phyloP scores from a whole-genome alignment of 176 grass and related monocot species.

The Hyparrhenia diplandra region DNA sequence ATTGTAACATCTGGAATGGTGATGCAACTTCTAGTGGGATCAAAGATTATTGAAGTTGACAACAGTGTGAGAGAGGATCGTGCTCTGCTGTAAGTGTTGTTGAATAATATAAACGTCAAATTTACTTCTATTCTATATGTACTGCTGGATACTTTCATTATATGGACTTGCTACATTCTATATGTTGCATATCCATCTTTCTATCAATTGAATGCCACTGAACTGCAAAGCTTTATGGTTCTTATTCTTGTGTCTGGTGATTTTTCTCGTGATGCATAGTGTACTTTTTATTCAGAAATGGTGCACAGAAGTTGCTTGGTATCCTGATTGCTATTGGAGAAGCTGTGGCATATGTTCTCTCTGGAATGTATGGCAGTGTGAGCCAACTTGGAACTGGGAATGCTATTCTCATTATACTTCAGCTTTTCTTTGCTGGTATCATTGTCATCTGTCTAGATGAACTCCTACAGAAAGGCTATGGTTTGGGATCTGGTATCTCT shows the following conservation, averaged over 20 bases:
- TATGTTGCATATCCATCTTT: not conserved
- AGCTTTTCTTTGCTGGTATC: slow-evolving; percentile 98
- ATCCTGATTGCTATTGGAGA: slow-evolving; percentile 86
- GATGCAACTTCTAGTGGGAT: slow-evolving; percentile 67
- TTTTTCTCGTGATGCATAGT: not conserved
- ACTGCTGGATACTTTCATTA: not conserved
- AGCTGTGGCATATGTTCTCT: slow-evolving; percentile 91
- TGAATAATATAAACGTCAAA: not conserved
- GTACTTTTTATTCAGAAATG: slow-evolving; percentile 55
- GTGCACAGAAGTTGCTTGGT: slow-evolving; percentile 87
- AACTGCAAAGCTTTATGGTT: not conserved
- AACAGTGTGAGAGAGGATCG: slow-evolving; percentile 76
- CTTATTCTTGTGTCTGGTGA: not conserved
- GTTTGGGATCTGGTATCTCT: slow-evolving; percentile 92
- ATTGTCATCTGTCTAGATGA: slow-evolving; percentile 96
- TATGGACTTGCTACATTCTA: not conserved
- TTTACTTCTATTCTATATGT: not conserved
- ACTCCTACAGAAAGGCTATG: slow-evolving; percentile 95
- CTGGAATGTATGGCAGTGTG: slow-evolving; percentile 95
- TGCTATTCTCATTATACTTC: slow-evolving; percentile 95
- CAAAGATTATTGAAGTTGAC: slow-evolving; percentile 83
- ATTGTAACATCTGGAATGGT: slow-evolving; percentile 79
- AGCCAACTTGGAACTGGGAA: slow-evolving; percentile 93
- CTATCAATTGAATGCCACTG: not conserved
- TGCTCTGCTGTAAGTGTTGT: slow-evolving; percentile 63